Percentiles rank a stretch among this genome's conserved stretches.
These are phyloP conservation scores for Naganishia randhawae DNA, from an alignment of 768 basidiomycete species.

Conservation along the genomic window DNA sequence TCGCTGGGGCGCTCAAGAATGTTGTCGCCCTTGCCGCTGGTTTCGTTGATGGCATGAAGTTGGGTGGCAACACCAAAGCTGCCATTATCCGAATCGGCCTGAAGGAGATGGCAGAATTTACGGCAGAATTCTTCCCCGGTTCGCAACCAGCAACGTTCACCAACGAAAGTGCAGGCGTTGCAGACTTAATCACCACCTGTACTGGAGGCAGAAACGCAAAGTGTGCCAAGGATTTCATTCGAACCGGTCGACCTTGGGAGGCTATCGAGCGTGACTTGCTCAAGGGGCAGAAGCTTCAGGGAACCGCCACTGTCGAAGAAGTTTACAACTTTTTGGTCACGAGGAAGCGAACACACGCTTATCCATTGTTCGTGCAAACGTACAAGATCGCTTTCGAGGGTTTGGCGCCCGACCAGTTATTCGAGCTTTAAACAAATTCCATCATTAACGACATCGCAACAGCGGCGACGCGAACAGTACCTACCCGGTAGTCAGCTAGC, in stretches of 20 bases:
- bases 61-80: conserved; percentile 54
- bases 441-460: not conserved
- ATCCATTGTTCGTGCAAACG: conserved; percentile 50
- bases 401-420: conserved; percentile 37
- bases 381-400: conserved; percentile 49
- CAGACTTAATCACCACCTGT: conserved; percentile 54
- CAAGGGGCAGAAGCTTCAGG: conserved; percentile 55
- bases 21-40: conserved; percentile 56
- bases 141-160: conserved; percentile 47
- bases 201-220: conserved; percentile 50
- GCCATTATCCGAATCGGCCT: conserved; percentile 56
- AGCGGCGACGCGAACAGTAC: not conserved
- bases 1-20: conserved; percentile 55
- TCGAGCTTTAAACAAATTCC: conserved; percentile 22
- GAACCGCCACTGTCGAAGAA: conserved; percentile 52
- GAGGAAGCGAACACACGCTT: conserved; percentile 46
- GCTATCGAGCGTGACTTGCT: conserved; percentile 53
- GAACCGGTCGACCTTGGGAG: conserved; percentile 52
- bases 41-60: conserved; percentile 53
- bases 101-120: conserved; percentile 54
- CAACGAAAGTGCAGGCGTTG: conserved; percentile 51
- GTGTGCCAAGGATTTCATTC: conserved; percentile 53
- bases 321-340: conserved; percentile 53
- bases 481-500: not conserved
- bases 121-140: conserved; percentile 53